Conservation (phyloP, 2,329 filamentous ascomycete species). For the Fusarium sp. region DNA sequence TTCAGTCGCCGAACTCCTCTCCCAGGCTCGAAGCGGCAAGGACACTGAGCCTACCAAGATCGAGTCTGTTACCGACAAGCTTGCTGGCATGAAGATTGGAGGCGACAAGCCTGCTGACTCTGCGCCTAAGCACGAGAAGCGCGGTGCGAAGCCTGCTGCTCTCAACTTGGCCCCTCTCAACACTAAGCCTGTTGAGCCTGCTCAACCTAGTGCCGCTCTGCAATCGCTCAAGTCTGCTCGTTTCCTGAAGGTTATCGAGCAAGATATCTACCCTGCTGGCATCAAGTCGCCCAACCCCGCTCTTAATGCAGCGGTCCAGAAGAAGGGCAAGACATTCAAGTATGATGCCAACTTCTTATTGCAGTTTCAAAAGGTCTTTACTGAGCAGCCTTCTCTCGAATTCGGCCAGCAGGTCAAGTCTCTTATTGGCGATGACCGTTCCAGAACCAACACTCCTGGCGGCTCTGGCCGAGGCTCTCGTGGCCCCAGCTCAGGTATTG, state of each 20-base stretch:
- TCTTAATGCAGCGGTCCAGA: slow-evolving; percentile 80
- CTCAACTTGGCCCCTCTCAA: slow-evolving; percentile 87
- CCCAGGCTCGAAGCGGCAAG: slow-evolving; percentile 52
- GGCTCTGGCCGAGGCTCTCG: slow-evolving; percentile 26
- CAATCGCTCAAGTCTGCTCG: slow-evolving; percentile 92
- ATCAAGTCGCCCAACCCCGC: slow-evolving; percentile 92
- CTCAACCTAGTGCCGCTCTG: slow-evolving; percentile 92
- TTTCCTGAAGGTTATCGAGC: slow-evolving; percentile 81
- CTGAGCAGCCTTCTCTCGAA: slow-evolving; percentile 93
- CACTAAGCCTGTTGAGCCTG: slow-evolving; percentile 86
- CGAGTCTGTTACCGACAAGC: slow-evolving; percentile 57
- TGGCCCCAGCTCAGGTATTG: slow-evolving; percentile 27
- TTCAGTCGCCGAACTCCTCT: slow-evolving; percentile 62
- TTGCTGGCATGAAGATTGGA: slow-evolving; percentile 61
- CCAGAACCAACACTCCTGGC: slow-evolving; percentile 45
- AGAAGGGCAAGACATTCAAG: slow-evolving; percentile 85
- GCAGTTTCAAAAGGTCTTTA: slow-evolving; percentile 96
- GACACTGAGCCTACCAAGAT: slow-evolving; percentile 50
- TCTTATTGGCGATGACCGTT: slow-evolving; percentile 79
- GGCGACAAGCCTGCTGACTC: slow-evolving; percentile 56
- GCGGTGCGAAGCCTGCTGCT: slow-evolving; percentile 77
- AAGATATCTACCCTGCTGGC: slow-evolving; percentile 82
- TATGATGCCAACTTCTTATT: slow-evolving; percentile 96
- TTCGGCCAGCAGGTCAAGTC: slow-evolving; percentile 92
- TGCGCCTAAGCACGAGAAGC: slow-evolving; percentile 66